phyloP scores from a whole-genome alignment of 768 basidiomycete genomes.

The Lactarius quietus region DNA sequence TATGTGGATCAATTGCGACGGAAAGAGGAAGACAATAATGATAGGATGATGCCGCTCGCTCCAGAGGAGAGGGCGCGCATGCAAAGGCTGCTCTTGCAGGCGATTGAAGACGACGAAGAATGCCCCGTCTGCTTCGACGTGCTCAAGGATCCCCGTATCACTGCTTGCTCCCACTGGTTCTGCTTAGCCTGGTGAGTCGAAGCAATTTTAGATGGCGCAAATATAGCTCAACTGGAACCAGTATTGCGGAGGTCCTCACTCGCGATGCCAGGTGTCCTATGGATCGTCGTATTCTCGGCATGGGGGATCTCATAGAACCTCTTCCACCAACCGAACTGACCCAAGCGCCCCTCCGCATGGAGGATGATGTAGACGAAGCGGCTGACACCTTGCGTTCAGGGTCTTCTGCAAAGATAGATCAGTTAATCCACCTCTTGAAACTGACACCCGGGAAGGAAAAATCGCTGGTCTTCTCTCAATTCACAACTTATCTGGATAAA shows the following conservation, averaged over 20 bases:
- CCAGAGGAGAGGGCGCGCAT: slow-evolving; percentile 52
- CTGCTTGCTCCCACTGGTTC: slow-evolving; percentile 67
- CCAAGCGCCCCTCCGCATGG: slow-evolving; percentile 45
- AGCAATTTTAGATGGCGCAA: neutral
- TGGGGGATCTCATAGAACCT: slow-evolving; percentile 58
- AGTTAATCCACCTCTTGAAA: slow-evolving; percentile 67
- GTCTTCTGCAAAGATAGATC: slow-evolving; percentile 84
- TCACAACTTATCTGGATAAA: slow-evolving; percentile 81
- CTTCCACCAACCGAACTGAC: slow-evolving; percentile 66
- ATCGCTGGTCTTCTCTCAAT: slow-evolving; percentile 86
- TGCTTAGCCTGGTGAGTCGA: slow-evolving; percentile 60
- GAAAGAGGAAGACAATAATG: slow-evolving; percentile 35
- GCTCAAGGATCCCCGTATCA: slow-evolving; percentile 65
- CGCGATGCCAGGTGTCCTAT: slow-evolving; percentile 80
- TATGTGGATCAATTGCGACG: slow-evolving; percentile 62
- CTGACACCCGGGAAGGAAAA: slow-evolving; percentile 70
- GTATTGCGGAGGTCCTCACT: slow-evolving; percentile 65
- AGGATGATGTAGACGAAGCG: slow-evolving; percentile 39
- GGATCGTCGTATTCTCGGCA: slow-evolving; percentile 65
- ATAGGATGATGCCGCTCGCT: slow-evolving; percentile 41
- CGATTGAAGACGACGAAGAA: slow-evolving; percentile 78
- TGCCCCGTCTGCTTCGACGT: slow-evolving; percentile 72
- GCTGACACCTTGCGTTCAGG: slow-evolving; percentile 40
- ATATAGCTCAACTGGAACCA: slow-evolving; percentile 29
- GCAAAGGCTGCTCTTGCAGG: slow-evolving; percentile 55